These are phyloP conservation scores for Cystobasidium ongulense DNA, from an alignment of 768 basidiomycete species.

Conservation along the genomic window DNA sequence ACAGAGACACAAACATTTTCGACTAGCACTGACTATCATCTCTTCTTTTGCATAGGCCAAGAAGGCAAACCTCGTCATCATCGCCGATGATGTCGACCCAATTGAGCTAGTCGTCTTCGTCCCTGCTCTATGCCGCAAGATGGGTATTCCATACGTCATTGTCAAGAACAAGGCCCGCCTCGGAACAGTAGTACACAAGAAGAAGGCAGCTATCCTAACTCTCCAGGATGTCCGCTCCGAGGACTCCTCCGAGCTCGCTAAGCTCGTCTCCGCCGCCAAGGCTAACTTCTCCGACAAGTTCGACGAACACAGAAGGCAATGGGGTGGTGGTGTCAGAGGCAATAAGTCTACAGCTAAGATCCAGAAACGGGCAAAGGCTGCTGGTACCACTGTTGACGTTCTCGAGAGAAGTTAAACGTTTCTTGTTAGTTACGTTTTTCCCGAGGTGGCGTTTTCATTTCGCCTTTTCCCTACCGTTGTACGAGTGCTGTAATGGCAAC, in stretches of 20 bases:
- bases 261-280: constrained; percentile 84
- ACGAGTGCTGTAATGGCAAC: not conserved
- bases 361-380: constrained; percentile 25
- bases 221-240: constrained; percentile 91
- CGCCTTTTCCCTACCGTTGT: not conserved
- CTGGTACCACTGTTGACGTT: constrained; percentile 22
- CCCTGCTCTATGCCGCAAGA: constrained; percentile 96
- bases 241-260: constrained; percentile 86
- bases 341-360: constrained; percentile 54
- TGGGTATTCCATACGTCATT: constrained; percentile 97
- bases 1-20: not conserved
- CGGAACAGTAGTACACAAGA: constrained; percentile 96
- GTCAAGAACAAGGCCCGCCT: constrained; percentile 89
- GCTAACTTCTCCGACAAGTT: constrained; percentile 85
- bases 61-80: constrained; percentile 91
- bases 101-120: constrained; percentile 98
- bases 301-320: constrained; percentile 79
- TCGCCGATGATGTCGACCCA: constrained; percentile 96
- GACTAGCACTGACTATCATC: constrained; percentile 1
- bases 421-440: not conserved
- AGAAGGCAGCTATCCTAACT: constrained; percentile 84
- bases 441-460: not conserved
- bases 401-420: constrained; percentile 14
- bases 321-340: constrained; percentile 94
- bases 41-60: constrained; percentile 61